phyloP scores from a whole-genome alignment of 2,329 filamentous ascomycete species.

The Metarhizium robertsii region DNA sequence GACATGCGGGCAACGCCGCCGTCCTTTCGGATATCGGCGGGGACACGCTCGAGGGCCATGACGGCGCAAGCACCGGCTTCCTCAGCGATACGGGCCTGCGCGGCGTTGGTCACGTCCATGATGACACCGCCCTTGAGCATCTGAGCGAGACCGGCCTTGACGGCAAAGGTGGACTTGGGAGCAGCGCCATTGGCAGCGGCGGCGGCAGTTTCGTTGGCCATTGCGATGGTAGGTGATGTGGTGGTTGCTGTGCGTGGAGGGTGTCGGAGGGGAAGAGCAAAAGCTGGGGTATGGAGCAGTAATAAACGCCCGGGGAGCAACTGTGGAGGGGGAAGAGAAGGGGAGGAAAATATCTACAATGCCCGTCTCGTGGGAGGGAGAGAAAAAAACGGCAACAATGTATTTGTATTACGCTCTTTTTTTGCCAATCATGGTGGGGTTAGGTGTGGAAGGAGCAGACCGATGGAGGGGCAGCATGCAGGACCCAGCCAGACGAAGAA shows the following conservation, averaged over 20 bases:
- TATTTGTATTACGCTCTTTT: slow-evolving; percentile 1
- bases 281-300: neutral
- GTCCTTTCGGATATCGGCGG: slow-evolving; percentile 85
- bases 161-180: slow-evolving; percentile 56
- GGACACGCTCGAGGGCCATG: slow-evolving; percentile 97
- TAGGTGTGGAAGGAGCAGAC: neutral
- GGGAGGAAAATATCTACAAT: neutral
- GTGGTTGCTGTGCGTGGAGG: neutral
- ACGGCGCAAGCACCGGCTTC: slow-evolving; percentile 92
- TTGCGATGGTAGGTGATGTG: slow-evolving; percentile 9
- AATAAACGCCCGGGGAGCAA: neutral
- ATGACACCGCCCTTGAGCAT: slow-evolving; percentile 99
- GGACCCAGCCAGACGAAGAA: neutral
- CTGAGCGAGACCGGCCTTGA: slow-evolving; percentile 91
- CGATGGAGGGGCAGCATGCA: slow-evolving; percentile 1
- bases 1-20: slow-evolving; percentile 97
- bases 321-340: neutral
- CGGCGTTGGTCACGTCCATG: slow-evolving; percentile 95
- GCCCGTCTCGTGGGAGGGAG: neutral
- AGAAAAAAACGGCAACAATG: neutral
- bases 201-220: slow-evolving; percentile 25
- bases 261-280: neutral
- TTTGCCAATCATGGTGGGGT: slow-evolving; percentile 2
- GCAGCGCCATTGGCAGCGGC: slow-evolving; percentile 21
- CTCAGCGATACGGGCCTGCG: slow-evolving; percentile 93